Evolutionary conservation across 2,329 filamentous ascomycete species (phyloP).

Genomic region (Trichophyton benhamiae): DNA sequence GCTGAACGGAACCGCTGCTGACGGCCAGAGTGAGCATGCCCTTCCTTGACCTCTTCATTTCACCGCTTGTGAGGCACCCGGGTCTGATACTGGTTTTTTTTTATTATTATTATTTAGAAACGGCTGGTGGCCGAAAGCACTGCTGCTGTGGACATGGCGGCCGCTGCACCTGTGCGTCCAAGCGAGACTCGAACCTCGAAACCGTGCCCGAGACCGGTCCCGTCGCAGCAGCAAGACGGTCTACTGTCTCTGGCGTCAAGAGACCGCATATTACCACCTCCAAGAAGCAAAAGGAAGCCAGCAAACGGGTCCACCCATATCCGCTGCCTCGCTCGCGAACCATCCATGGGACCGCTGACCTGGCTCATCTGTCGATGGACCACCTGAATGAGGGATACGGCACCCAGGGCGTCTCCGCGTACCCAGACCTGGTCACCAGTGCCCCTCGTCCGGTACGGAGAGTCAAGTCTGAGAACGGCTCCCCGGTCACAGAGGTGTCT

Average conservation of each 20-base stretch:
- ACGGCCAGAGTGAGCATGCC: constrained; percentile 8
- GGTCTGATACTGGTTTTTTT: neutral
- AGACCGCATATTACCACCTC: constrained; percentile 47
- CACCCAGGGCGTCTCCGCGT: constrained; percentile 15
- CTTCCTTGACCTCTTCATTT: constrained; percentile 9
- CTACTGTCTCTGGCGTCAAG: constrained; percentile 32
- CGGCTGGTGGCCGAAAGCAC: constrained; percentile 10
- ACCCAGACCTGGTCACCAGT: constrained; percentile 22
- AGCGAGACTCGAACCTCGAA: constrained; percentile 38
- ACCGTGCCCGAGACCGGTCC: constrained; percentile 37
- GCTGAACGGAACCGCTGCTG: constrained; percentile 5
- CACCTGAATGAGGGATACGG: constrained; percentile 31
- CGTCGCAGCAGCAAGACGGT: constrained; percentile 27
- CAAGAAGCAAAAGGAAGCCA: constrained; percentile 51
- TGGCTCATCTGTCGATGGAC: constrained; percentile 41
- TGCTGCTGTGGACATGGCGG: constrained; percentile 15
- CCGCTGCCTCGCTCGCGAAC: constrained; percentile 46
- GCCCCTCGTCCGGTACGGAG: constrained; percentile 25
- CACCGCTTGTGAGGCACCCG: constrained; percentile 6
- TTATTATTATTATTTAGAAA: neutral
- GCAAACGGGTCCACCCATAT: constrained; percentile 51
- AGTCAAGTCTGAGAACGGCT: constrained; percentile 36
- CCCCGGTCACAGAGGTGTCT: constrained; percentile 28
- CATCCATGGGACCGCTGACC: constrained; percentile 34
- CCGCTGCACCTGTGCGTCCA: constrained; percentile 16